Evolutionary conservation across 164 flowering plant genomes (phyloP).

Genomic region (Cinnamomum micranthum): DNA sequence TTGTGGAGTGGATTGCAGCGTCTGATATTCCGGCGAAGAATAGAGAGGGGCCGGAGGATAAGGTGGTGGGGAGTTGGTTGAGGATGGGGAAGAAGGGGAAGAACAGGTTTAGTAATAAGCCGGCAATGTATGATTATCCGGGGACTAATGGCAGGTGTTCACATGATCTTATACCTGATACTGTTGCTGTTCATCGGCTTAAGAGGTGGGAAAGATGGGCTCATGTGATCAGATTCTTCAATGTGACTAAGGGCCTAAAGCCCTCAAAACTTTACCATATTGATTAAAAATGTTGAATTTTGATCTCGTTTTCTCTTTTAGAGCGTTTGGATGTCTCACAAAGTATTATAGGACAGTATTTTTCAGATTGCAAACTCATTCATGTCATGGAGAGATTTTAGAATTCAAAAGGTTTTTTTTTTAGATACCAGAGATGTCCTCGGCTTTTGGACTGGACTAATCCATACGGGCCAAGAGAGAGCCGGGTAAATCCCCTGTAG

Average conservation of each 20-base stretch:
- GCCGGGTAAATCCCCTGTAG: too few species aligned
- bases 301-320: too few species aligned
- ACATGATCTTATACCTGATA: constrained; percentile 51
- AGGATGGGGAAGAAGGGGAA: constrained; percentile 38
- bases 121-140: constrained; percentile 63
- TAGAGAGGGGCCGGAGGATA: constrained; percentile 52
- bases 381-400: too few species aligned
- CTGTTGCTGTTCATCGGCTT: constrained; percentile 57
- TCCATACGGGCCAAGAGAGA: too few species aligned
- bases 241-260: constrained; percentile 38
- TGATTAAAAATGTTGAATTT: constrained; percentile 1
- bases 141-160: constrained; percentile 55
- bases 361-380: too few species aligned
- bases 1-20: constrained; percentile 47
- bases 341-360: too few species aligned
- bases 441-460: too few species aligned
- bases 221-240: constrained; percentile 44
- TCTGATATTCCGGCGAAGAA: constrained; percentile 38
- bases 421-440: too few species aligned
- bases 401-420: too few species aligned
- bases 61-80: constrained; percentile 55
- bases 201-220: constrained; percentile 63
- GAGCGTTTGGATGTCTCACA: neutral
- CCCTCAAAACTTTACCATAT: constrained; percentile 33
- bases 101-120: constrained; percentile 43